A percentile compares a stretch with the other conserved stretches of the same genome.
These are phyloP conservation scores for Leishmania aethiopica DNA, from an alignment of 208 protist species.

Conservation along the genomic window DNA sequence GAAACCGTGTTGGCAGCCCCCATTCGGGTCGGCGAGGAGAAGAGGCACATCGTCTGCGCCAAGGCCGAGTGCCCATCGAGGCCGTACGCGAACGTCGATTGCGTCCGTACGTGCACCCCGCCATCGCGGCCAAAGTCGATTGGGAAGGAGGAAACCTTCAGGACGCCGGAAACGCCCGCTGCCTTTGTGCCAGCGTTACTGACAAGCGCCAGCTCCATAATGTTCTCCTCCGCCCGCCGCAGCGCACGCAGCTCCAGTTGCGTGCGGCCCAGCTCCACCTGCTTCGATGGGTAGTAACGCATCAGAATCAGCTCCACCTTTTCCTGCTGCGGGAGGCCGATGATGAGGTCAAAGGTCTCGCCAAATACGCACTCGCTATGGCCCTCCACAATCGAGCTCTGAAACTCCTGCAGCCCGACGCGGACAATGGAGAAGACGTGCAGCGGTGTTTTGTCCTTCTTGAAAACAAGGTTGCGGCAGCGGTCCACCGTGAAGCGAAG, in stretches of 20 bases:
- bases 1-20: neutral
- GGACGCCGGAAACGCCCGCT: conserved; percentile 44
- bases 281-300: conserved; percentile 30
- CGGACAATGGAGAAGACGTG: conserved; percentile 52
- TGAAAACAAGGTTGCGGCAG: conserved; percentile 35
- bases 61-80: conserved; percentile 13
- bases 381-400: conserved; percentile 51
- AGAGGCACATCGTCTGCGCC: conserved; percentile 21
- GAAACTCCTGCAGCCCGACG: conserved; percentile 57
- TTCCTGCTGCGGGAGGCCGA: conserved; percentile 74
- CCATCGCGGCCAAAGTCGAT: conserved; percentile 31
- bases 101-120: conserved; percentile 9
- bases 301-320: conserved; percentile 67
- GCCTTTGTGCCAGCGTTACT: conserved; percentile 37
- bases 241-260: conserved; percentile 44
- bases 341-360: conserved; percentile 60
- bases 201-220: conserved; percentile 59
- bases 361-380: conserved; percentile 56
- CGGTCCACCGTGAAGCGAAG: conserved; percentile 55
- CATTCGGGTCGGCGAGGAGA: conserved; percentile 3
- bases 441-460: conserved; percentile 10
- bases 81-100: conserved; percentile 23
- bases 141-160: conserved; percentile 57
- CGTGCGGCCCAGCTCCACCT: conserved; percentile 61
- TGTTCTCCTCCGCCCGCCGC: conserved; percentile 30